A percentile compares a stretch with the other conserved stretches of the same genome.
Evolutionary conservation across 2,329 filamentous ascomycete genomes (phyloP).

Genomic region (Penicillium sp.): DNA sequence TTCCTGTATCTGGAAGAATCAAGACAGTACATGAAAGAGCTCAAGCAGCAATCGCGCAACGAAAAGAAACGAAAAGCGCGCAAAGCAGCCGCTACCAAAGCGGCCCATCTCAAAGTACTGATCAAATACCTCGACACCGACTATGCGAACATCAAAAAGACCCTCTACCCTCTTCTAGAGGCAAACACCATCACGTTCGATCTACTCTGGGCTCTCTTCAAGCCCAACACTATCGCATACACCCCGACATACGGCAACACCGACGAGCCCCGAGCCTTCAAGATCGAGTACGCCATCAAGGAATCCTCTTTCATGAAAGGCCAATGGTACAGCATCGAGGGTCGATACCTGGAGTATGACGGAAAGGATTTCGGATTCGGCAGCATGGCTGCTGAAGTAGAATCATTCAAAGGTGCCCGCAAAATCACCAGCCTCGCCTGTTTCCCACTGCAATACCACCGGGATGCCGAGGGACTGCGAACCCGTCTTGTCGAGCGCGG

Average conservation of each 20-base stretch:
- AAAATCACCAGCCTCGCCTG: constrained; percentile 78
- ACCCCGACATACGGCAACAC: constrained; percentile 73
- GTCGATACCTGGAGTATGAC: constrained; percentile 78
- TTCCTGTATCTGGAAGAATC: constrained; percentile 79
- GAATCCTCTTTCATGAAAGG: constrained; percentile 69
- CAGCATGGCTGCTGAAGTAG: constrained; percentile 67
- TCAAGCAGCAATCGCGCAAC: constrained; percentile 67
- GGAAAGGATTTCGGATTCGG: constrained; percentile 82
- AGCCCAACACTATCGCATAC: constrained; percentile 79
- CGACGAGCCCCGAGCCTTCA: constrained; percentile 80
- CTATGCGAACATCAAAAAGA: constrained; percentile 75
- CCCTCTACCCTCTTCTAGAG: constrained; percentile 75
- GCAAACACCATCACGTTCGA: constrained; percentile 87
- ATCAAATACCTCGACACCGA: constrained; percentile 78
- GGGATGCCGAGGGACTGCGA: constrained; percentile 65
- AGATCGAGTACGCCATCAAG: constrained; percentile 73
- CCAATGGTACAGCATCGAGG: constrained; percentile 75
- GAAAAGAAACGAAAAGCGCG: constrained; percentile 46
- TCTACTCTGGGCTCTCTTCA: constrained; percentile 84
- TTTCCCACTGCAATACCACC: constrained; percentile 80
- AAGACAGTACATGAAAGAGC: constrained; percentile 61
- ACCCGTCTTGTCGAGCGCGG: constrained; percentile 74
- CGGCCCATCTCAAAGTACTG: constrained; percentile 65
- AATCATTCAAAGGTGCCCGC: constrained; percentile 74
- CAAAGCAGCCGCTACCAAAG: constrained; percentile 40